Evolutionary conservation across 2,329 filamentous ascomycete genomes (phyloP), one percentile per base, ranked within the genome.

Genomic region (Neofusicoccum cordaticola): DNA sequence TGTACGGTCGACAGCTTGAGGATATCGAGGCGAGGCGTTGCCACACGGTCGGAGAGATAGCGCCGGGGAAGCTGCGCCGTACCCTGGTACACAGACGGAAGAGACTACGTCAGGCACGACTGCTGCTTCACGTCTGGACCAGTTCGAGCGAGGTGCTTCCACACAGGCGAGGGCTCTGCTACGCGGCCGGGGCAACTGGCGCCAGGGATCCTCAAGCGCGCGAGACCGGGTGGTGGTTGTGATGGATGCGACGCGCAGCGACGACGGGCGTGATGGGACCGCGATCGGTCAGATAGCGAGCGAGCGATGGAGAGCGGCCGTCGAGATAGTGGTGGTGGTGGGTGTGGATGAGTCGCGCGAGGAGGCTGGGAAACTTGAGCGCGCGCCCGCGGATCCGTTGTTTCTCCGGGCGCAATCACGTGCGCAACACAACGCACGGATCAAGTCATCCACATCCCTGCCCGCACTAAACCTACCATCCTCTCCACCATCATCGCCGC

Each of bases 151-250:
- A 8, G 7, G 42, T 44, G 34, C 50, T 39, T 39, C 9, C 50
- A 53, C 50, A 53, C 50, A 53, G 22, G 41, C 42, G 37, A 45
- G 42, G 31, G 31, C 56, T 31, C 27, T 60, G 56, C 31, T 34
- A 60, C 56, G 42, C 56, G 44, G 42, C 47, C 56, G 56, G 56
- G 27, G 8, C 56, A 17, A 35, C 15, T 15, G 42, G 50, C 50
- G 50, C 50, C 56, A 15, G 42, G 31, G 34, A 37, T 19, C 56
- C n/a, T 60, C 56, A 60, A 60, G 56, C 41, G 17, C 48, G 42
- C 56, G 13, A 31, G 17, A 35, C 15, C 53, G 39, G 27, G 22
- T 31, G 27, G n/a, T 34, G 22, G 22, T 35, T 50, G 47, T 19
- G 22, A 17, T 22, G 22, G 19, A 22, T 27, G 37, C 19, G 35